Conservation (phyloP, 2,329 filamentous ascomycete species). For the Trichophaea hybrida region DNA sequence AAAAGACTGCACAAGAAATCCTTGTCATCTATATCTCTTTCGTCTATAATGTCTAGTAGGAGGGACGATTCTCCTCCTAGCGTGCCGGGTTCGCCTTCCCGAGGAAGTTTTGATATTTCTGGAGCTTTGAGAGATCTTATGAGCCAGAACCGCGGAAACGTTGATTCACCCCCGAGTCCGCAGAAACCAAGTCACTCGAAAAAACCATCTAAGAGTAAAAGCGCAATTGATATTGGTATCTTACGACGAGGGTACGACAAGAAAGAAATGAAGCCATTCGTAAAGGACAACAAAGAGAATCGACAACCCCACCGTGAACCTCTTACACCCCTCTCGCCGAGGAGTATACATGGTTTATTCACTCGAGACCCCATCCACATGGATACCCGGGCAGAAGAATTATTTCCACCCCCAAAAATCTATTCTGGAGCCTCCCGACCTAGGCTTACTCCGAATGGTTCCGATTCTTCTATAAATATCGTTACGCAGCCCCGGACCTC, state of each 20-base stretch:
- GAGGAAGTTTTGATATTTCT: slow-evolving; percentile 23
- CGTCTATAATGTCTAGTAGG: slow-evolving; percentile 18
- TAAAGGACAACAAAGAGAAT: slow-evolving; percentile 65
- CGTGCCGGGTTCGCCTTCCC: slow-evolving; percentile 28
- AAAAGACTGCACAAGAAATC: slow-evolving; percentile 20
- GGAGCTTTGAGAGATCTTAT: slow-evolving; percentile 7
- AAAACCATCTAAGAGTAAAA: slow-evolving; percentile 67
- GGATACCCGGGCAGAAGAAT: background rate
- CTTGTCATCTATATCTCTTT: slow-evolving; percentile 18
- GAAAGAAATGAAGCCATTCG: slow-evolving; percentile 39
- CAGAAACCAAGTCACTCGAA: slow-evolving; percentile 32
- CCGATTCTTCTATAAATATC: slow-evolving; percentile 11
- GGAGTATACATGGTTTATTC: slow-evolving; percentile 59
- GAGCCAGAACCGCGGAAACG: slow-evolving; percentile 34
- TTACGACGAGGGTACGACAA: slow-evolving; percentile 40
- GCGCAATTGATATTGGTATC: slow-evolving; percentile 64
- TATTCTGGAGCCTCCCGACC: slow-evolving; percentile 26
- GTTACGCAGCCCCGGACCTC: slow-evolving; percentile 7
- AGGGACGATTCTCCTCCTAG: slow-evolving; percentile 10
- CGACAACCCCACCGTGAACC: slow-evolving; percentile 43
- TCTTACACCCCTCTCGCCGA: slow-evolving; percentile 45
- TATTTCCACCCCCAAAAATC: background rate
- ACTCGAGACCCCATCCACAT: slow-evolving; percentile 29
- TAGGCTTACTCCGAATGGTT: slow-evolving; percentile 13
- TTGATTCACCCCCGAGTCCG: slow-evolving; percentile 34